Conservation (phyloP, 768 basidiomycete species). For the Leccinum variicolor region DNA sequence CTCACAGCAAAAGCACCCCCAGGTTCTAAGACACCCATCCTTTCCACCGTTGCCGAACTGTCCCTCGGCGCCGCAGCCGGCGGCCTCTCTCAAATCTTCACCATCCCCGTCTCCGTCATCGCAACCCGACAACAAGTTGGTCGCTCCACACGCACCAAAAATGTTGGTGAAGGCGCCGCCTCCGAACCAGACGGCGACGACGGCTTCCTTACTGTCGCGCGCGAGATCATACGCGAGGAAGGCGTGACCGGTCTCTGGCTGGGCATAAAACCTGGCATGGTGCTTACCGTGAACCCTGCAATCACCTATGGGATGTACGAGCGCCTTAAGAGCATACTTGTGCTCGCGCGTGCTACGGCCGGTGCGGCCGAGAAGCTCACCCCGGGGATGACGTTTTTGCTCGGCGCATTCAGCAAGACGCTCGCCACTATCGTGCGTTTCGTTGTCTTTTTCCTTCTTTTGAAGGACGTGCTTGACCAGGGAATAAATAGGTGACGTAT, state of each 20-base stretch:
- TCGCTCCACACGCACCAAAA: slow-evolving; percentile 24
- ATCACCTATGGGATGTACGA: slow-evolving; percentile 97
- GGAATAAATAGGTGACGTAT: slow-evolving; percentile 70
- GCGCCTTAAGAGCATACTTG: slow-evolving; percentile 73
- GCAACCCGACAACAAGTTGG: slow-evolving; percentile 96
- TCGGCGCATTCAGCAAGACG: slow-evolving; percentile 94
- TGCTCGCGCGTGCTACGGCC: slow-evolving; percentile 50
- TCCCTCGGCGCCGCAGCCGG: slow-evolving; percentile 89
- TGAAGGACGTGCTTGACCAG: background rate
- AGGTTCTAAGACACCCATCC: slow-evolving; percentile 55
- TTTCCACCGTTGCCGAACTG: slow-evolving; percentile 80
- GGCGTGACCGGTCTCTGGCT: slow-evolving; percentile 89
- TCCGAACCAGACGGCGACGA: slow-evolving; percentile 41
- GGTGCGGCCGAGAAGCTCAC: slow-evolving; percentile 57
- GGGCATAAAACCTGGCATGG: slow-evolving; percentile 86
- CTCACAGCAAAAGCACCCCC: slow-evolving; percentile 55
- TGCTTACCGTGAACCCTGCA: slow-evolving; percentile 96
- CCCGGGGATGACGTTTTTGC: slow-evolving; percentile 72
- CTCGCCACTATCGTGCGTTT: slow-evolving; percentile 84
- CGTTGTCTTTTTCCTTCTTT: background rate
- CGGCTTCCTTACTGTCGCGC: slow-evolving; percentile 75
- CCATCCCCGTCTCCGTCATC: slow-evolving; percentile 96
- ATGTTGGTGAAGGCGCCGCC: background rate
- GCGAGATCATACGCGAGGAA: slow-evolving; percentile 86
- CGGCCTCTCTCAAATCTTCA: slow-evolving; percentile 94